These are phyloP conservation scores for Exophiala viscosa DNA, from an alignment of 2,329 filamentous ascomycete genomes.

Conservation along the genomic window DNA sequence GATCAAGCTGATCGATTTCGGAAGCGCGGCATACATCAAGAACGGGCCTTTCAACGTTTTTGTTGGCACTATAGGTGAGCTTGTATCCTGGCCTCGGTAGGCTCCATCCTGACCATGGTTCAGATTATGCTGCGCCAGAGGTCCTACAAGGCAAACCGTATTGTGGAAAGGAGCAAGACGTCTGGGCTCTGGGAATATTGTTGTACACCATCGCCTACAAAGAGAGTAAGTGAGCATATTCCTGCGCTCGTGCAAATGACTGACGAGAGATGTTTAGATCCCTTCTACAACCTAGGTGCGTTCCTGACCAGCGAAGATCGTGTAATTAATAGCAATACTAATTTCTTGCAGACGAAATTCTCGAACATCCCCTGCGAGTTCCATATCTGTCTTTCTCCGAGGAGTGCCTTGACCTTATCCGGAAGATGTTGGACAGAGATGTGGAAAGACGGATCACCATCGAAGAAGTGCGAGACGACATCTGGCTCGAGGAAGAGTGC, in stretches of 20 bases:
- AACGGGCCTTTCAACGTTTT: slow-evolving; percentile 98
- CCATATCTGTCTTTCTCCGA: slow-evolving; percentile 67
- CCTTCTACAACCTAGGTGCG: slow-evolving; percentile 24
- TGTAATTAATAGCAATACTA: slow-evolving; percentile 1
- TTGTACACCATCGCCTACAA: slow-evolving; percentile 99
- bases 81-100: background rate
- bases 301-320: background rate
- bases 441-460: slow-evolving; percentile 81
- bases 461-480: slow-evolving; percentile 78
- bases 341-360: slow-evolving; percentile 77
- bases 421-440: slow-evolving; percentile 87
- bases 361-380: slow-evolving; percentile 90
- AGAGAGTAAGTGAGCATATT: slow-evolving; percentile 71
- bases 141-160: slow-evolving; percentile 90
- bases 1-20: slow-evolving; percentile 97
- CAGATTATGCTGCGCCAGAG: slow-evolving; percentile 98
- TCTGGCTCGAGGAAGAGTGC: slow-evolving; percentile 57
- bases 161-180: slow-evolving; percentile 92
- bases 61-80: slow-evolving; percentile 92
- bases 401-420: slow-evolving; percentile 85
- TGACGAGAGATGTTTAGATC: slow-evolving; percentile 11
- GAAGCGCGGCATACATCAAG: slow-evolving; percentile 96
- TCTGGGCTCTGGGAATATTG: slow-evolving; percentile 95
- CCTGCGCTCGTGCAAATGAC: background rate
- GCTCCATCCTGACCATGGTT: slow-evolving; percentile 1